These are phyloP conservation scores for Kitagawia praeruptora DNA, from an alignment of 129 eudicot genomes.

Conservation along the genomic window DNA sequence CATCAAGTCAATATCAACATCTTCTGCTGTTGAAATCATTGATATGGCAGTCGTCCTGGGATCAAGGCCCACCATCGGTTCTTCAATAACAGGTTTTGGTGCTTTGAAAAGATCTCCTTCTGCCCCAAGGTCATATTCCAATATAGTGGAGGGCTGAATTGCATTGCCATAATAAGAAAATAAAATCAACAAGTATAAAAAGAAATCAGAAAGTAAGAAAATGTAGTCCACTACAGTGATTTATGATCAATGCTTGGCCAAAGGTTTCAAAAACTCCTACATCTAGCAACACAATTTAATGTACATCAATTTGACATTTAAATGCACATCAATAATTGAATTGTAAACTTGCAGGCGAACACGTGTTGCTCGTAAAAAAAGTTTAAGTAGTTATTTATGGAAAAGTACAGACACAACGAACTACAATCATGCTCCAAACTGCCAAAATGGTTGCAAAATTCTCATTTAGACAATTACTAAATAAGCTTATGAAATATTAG, in stretches of 20 bases:
- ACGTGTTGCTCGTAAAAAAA: not conserved
- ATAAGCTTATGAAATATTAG: not conserved
- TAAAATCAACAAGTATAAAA: not conserved
- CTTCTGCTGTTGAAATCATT: conserved; percentile 70
- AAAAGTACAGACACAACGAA: not conserved
- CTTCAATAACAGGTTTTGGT: conserved; percentile 72
- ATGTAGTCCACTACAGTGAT: not conserved
- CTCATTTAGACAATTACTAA: not conserved
- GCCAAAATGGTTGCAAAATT: conserved; percentile 5
- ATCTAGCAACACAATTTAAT: not conserved
- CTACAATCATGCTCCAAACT: not conserved
- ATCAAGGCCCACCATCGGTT: conserved; percentile 50
- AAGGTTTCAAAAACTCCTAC: not conserved
- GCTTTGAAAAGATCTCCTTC: conserved; percentile 98
- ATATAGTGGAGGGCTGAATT: conserved; percentile 44
- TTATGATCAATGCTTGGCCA: not conserved
- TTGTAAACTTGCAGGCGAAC: conserved; percentile 2
- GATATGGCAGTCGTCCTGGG: conserved; percentile 63
- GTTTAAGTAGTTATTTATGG: not conserved
- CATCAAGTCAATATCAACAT: conserved; percentile 62
- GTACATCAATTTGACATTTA: not conserved
- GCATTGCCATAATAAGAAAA: conserved; percentile 33
- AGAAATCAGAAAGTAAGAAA: conserved; percentile 16
- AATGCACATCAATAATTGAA: not conserved
- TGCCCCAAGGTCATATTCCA: conserved; percentile 89